Percentiles rank a stretch among this genome's conserved stretches.
These are phyloP conservation scores for Epichloe gansuensis DNA, from an alignment of 2,329 filamentous ascomycete genomes.

Conservation along the genomic window DNA sequence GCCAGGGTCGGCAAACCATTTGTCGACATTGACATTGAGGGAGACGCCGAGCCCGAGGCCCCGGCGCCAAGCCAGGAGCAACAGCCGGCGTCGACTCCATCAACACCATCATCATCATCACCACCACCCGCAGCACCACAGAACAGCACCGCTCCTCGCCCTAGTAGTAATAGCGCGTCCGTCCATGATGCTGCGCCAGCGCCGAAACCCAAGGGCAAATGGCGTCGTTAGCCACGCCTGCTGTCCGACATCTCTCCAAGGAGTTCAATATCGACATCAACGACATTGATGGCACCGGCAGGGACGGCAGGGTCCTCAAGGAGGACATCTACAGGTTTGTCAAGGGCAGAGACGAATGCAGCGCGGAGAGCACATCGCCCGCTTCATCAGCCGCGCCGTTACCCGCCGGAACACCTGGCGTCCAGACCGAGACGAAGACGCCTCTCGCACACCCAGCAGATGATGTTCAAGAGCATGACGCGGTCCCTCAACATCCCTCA, in stretches of 20 bases:
- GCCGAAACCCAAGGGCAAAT: constrained; percentile 42
- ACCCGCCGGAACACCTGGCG: constrained; percentile 15
- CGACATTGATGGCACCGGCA: constrained; percentile 73
- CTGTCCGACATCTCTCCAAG: constrained; percentile 79
- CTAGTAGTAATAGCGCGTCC: not conserved
- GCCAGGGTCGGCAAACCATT: constrained; percentile 89
- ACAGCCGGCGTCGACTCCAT: constrained; percentile 16
- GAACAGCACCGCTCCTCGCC: not conserved
- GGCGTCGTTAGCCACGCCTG: constrained; percentile 74
- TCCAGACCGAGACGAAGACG: constrained; percentile 56
- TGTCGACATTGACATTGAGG: constrained; percentile 88
- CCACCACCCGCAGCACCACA: constrained; percentile 1
- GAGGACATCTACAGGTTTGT: constrained; percentile 75
- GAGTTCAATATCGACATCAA: constrained; percentile 66
- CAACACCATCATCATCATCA: constrained; percentile 12
- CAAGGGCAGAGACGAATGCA: constrained; percentile 34
- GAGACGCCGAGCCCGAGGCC: constrained; percentile 44
- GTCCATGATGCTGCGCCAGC: constrained; percentile 6
- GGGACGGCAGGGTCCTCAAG: constrained; percentile 81
- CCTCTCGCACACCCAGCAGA: constrained; percentile 63
- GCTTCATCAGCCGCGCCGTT: constrained; percentile 13
- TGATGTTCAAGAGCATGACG: constrained; percentile 99
- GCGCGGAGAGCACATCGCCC: constrained; percentile 12
- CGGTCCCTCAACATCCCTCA: constrained; percentile 82
- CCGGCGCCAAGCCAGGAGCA: not conserved